Base-by-base conservation (phyloP, 768 basidiomycete genomes). In the Amanita polypyramis region DNA sequence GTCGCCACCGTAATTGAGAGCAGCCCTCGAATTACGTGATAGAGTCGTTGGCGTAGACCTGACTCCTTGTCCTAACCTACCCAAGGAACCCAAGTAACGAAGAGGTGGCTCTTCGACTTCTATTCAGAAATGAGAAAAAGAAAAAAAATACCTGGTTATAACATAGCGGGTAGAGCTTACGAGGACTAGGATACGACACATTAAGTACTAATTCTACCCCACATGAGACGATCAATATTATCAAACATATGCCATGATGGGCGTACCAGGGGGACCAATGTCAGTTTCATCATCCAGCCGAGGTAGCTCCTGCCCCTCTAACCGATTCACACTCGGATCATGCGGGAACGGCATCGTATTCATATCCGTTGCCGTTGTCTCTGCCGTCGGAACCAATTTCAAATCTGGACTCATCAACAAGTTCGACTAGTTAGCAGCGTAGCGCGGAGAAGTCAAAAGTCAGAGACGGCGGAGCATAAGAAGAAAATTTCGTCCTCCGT, bases 1-100 rank as follows among this genome's bases (percentile, higher is more conserved):
- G 19, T 76, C 75, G 58, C 32, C 57, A 44, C 65, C 63, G 6
- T 57, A 56, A 12, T 58, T 49, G 38, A 59, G 64, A 6, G 66
- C 5, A 3, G 21, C 14, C 11, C 27, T 38, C 2, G 15, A 41
- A 10, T 40, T 40, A 8, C 40, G 47, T 2, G 40, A 40, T 19
- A 38, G 47, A 25, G 38, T 48, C 3, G 38, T 2, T 27, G 47
- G 47, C 2, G 21, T 48, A 10, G 47, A 36, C 10, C 21, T 23
- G 3, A 15, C 9, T 25, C 17, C 21, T 6, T 14, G 17, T 5
- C 44, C 44, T 36, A 39, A 23, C 21, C 39, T 49, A 1, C 32
- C 37, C 11, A 41, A 23, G 23, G 47, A 49, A 5, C 39, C 39
- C 29, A 42, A 19, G 21, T 49, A 38, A 12, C 38, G 38, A 11